Evolutionary conservation across 1,139 yeast species (phyloP), one percentile per base, ranked within the genome.

Genomic region (Yamadazyma membranifaciens): DNA sequence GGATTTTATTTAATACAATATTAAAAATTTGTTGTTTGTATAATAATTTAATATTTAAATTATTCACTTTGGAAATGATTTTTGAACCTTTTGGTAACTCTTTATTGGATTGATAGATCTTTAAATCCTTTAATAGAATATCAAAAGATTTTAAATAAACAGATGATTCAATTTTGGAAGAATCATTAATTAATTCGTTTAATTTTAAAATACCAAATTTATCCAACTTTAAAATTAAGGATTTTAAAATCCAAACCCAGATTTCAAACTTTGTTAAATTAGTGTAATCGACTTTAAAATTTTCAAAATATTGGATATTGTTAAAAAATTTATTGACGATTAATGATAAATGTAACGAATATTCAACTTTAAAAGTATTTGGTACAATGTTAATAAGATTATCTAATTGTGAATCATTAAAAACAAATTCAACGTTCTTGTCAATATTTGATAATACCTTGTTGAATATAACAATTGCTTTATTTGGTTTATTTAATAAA

Each of bases 1-100:
- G 54, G n/a, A 51, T 45, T 36, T 59, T 61, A 1, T 81, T 81
- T 16, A 82, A 66, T 3, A 81, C 65, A 9, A 69, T 64, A 43
- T 78, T 78, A 59, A 87, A 87, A 16, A 86, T 69, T 48, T 82
- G 81, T 55, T 92, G 98, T 57, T 87, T 88, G 67, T 84, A 86
- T 25, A 92, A 68, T 34, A 77, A 59, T 43, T 85, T 75, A 20
- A 84, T 77, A 45, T 81, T 77, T 43, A 83, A 69, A 45, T 80
- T 79, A 48, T 73, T 60, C 13, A 77, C 78, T 32, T 73, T 71
- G 2, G 77, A 69, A 31, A 78, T 80, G 33, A 73, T 48, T 37
- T 60, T 56, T 31, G 52, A 39, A 29, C 57, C 55, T 33, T 55
- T 50, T 28, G 57, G 51, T 42, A 31, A 56, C 31, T 56, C 51